Evolutionary conservation across 2,329 filamentous ascomycete genomes (phyloP).

Genomic region (Blastomyces percursus): DNA sequence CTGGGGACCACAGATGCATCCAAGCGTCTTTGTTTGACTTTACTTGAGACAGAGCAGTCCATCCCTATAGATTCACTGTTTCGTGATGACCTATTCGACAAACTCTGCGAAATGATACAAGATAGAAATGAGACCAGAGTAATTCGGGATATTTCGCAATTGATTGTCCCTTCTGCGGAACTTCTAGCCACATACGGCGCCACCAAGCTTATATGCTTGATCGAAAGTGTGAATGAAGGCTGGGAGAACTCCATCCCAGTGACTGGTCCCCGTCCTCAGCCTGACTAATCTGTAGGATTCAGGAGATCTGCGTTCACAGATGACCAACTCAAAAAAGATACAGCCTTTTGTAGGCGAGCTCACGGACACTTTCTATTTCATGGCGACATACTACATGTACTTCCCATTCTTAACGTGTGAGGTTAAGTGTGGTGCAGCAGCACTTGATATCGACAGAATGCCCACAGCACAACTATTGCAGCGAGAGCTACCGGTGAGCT

Average conservation of each 20-base stretch:
- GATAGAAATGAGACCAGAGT: constrained; percentile 27
- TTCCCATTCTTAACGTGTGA: too few relatives aligned
- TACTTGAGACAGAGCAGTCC: constrained; percentile 25
- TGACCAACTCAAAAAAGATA: too few relatives aligned
- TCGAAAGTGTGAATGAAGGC: constrained; percentile 35
- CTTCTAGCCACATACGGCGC: constrained; percentile 21
- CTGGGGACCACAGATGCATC: constrained; percentile 25
- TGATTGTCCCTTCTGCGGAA: constrained; percentile 31
- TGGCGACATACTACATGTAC: too few relatives aligned
- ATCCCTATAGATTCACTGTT: constrained; percentile 26
- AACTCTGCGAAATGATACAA: constrained; percentile 21
- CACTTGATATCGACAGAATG: too few relatives aligned
- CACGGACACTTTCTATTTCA: too few relatives aligned
- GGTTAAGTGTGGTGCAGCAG: too few relatives aligned
- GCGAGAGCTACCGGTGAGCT: too few relatives aligned
- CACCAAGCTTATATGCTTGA: constrained; percentile 24
- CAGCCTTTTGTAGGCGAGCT: too few relatives aligned
- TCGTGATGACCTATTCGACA: constrained; percentile 26
- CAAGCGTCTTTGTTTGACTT: constrained; percentile 19
- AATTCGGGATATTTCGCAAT: constrained; percentile 25
- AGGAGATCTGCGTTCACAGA: too few relatives aligned
- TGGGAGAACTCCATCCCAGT: constrained; percentile 35
- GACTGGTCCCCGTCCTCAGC: too few relatives aligned
- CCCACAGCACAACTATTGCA: too few relatives aligned
- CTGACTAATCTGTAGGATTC: too few relatives aligned